These are phyloP conservation scores for Yarrowia keelungensis DNA, from an alignment of 805 yeast species.

Conservation along the genomic window DNA sequence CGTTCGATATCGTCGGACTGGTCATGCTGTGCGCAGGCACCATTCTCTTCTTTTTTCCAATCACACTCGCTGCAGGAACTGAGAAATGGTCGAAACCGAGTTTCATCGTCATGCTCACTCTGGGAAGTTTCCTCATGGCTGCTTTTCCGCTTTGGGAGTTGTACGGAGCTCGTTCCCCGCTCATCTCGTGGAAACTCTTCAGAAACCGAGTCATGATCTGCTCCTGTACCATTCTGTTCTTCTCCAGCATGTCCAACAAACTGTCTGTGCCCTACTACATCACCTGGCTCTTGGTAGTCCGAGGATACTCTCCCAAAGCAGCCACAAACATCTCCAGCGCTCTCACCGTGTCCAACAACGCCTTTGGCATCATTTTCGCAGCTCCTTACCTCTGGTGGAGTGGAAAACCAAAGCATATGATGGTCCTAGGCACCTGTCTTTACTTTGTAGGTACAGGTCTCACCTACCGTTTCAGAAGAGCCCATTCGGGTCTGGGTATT, in stretches of 20 bases:
- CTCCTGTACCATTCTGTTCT: constrained; percentile 4
- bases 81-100: constrained; percentile 16
- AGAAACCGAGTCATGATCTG: constrained; percentile 18
- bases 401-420: constrained; percentile 10
- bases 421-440: constrained; percentile 7
- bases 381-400: constrained; percentile 33
- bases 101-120: constrained; percentile 25
- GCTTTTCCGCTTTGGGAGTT: constrained; percentile 17
- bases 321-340: constrained; percentile 18
- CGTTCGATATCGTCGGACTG: constrained; percentile 9
- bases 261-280: constrained; percentile 22
- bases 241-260: constrained; percentile 4
- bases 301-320: constrained; percentile 9
- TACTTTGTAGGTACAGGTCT: constrained; percentile 15
- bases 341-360: background rate
- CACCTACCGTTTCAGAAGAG: constrained; percentile 3
- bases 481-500: background rate
- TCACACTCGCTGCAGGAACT: constrained; percentile 27
- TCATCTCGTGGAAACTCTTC: constrained; percentile 27
- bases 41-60: constrained; percentile 26
- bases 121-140: background rate
- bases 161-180: constrained; percentile 9
- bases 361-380: constrained; percentile 2
- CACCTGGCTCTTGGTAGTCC: constrained; percentile 24
- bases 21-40: background rate